phyloP scores from a whole-genome alignment of 441 rosid species.

The Kokia cookei region DNA sequence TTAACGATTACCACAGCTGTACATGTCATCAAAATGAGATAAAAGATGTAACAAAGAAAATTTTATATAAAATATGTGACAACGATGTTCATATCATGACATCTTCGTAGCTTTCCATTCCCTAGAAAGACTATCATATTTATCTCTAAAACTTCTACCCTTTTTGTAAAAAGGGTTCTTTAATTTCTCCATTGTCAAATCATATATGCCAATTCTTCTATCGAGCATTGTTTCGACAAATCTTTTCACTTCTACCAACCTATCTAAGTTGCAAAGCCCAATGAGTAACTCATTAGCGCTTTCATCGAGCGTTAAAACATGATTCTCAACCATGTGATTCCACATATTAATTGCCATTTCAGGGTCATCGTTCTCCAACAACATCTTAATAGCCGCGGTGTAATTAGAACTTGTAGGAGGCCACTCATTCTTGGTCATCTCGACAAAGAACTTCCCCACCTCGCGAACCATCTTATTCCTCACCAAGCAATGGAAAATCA shows the following conservation, averaged over 20 bases:
- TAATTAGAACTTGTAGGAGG: slow-evolving; percentile 41
- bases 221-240: slow-evolving; percentile 47
- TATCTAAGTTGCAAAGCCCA: slow-evolving; percentile 41
- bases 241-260: slow-evolving; percentile 36
- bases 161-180: slow-evolving; percentile 29
- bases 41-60: neutral
- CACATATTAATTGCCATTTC: slow-evolving; percentile 54
- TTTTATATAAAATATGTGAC: neutral
- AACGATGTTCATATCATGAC: slow-evolving; percentile 3
- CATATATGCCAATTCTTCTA: slow-evolving; percentile 29
- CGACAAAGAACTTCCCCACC: slow-evolving; percentile 37
- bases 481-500: slow-evolving; percentile 42
- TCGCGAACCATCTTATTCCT: slow-evolving; percentile 36
- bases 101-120: slow-evolving; percentile 33
- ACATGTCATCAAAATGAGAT: neutral
- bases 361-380: slow-evolving; percentile 42
- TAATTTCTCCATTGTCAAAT: slow-evolving; percentile 45
- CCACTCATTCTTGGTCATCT: slow-evolving; percentile 53
- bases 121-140: slow-evolving; percentile 37
- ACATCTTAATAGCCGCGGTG: slow-evolving; percentile 34
- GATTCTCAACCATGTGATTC: slow-evolving; percentile 43
- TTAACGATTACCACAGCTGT: neutral
- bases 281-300: slow-evolving; percentile 41
- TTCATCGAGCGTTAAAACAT: slow-evolving; percentile 31
- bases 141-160: slow-evolving; percentile 38